phyloP scores from a whole-genome alignment of 2,329 filamentous ascomycete genomes.

The Diaporthe sp. region DNA sequence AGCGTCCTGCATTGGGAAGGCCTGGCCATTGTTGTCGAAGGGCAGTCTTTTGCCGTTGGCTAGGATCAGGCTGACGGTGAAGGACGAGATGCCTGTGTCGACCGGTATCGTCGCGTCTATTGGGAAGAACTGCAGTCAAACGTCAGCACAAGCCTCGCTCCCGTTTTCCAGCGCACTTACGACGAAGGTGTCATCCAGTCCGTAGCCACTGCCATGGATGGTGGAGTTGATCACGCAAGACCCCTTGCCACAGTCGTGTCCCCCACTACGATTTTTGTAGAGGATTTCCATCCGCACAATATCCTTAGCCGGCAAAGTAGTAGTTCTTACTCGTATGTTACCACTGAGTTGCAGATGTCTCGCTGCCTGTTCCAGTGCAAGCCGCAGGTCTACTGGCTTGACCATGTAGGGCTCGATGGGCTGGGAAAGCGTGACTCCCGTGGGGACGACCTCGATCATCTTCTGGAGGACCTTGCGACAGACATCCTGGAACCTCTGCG shows the following conservation, averaged over 20 bases:
- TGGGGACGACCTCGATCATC: slow-evolving; percentile 67
- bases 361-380: slow-evolving; percentile 59
- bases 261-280: slow-evolving; percentile 1
- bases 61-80: slow-evolving; percentile 44
- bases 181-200: slow-evolving; percentile 1
- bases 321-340: slow-evolving; percentile 49
- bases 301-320: not conserved
- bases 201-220: not conserved
- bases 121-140: slow-evolving; percentile 50
- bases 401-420: slow-evolving; percentile 63
- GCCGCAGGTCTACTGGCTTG: slow-evolving; percentile 65
- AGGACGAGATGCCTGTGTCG: slow-evolving; percentile 67
- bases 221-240: not conserved
- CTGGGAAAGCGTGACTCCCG: slow-evolving; percentile 56
- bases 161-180: not conserved
- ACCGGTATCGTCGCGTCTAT: slow-evolving; percentile 59
- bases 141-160: not conserved
- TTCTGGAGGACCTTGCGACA: slow-evolving; percentile 62
- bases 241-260: not conserved
- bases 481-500: slow-evolving; percentile 53
- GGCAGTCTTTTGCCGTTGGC: slow-evolving; percentile 38
- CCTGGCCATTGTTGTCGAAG: slow-evolving; percentile 64
- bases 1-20: slow-evolving; percentile 62
- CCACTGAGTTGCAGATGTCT: slow-evolving; percentile 59
- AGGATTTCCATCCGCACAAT: slow-evolving; percentile 4